phyloP scores from a whole-genome alignment of 768 basidiomycete genomes.

The Exidia glandulosa region DNA sequence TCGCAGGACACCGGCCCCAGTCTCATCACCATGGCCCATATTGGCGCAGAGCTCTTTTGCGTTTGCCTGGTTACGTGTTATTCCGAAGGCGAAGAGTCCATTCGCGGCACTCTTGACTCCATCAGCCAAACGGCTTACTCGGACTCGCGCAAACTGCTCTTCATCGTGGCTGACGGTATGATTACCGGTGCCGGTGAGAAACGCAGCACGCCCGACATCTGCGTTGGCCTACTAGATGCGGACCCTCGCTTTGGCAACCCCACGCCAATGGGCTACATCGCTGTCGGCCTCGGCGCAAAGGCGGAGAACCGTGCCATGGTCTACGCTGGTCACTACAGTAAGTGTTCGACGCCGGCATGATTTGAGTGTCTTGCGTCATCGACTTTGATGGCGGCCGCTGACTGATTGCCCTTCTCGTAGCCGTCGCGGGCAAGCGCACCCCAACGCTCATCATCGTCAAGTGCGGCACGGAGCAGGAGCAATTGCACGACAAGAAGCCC shows the following conservation, averaged over 20 bases:
- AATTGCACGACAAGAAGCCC: constrained; percentile 76
- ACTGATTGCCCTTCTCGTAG: constrained; percentile 16
- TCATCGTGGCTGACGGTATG: constrained; percentile 96
- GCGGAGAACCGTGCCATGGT: constrained; percentile 92
- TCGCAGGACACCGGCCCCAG: constrained; percentile 25
- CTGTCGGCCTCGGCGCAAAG: constrained; percentile 86
- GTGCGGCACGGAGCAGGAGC: constrained; percentile 85
- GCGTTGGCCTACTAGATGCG: constrained; percentile 81
- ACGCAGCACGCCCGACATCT: constrained; percentile 90
- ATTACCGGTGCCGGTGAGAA: constrained; percentile 97
- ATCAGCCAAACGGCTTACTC: constrained; percentile 87
- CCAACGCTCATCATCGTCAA: constrained; percentile 93
- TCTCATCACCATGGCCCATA: constrained; percentile 75
- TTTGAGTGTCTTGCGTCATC: not conserved
- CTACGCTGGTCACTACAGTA: constrained; percentile 99
- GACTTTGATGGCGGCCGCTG: constrained; percentile 15
- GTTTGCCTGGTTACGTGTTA: constrained; percentile 97
- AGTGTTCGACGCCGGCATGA: constrained; percentile 29
- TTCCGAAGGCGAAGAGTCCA: constrained; percentile 88
- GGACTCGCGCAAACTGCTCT: constrained; percentile 83
- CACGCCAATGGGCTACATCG: constrained; percentile 82
- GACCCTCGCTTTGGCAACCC: constrained; percentile 96
- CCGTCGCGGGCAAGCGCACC: constrained; percentile 78
- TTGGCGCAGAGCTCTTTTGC: constrained; percentile 90
- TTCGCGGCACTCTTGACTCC: constrained; percentile 86